Conservation (phyloP, 2,329 filamentous ascomycete genomes). For the Alternaria hordeiaustralica region DNA sequence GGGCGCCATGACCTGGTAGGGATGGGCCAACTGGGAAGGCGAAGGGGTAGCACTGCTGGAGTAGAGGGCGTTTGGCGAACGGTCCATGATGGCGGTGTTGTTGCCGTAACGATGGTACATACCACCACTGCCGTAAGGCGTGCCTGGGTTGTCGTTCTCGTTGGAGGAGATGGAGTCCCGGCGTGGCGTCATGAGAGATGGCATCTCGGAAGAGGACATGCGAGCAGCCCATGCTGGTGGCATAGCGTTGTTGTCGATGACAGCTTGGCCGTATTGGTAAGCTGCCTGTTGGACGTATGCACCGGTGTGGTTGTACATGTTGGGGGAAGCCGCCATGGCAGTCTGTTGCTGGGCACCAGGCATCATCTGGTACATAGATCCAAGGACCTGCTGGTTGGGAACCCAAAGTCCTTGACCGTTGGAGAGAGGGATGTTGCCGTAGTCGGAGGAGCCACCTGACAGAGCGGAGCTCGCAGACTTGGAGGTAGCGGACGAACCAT, state of each 20-base stretch:
- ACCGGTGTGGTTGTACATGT: conserved; percentile 55
- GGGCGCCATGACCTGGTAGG: conserved; percentile 52
- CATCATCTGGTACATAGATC: conserved; percentile 45
- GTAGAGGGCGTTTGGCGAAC: conserved; percentile 57
- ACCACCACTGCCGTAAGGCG: conserved; percentile 53
- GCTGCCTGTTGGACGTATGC: conserved; percentile 53
- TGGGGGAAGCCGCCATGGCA: conserved; percentile 43
- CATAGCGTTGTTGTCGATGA: conserved; percentile 55
- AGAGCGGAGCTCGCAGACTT: conserved; percentile 43
- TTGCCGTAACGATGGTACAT: conserved; percentile 52
- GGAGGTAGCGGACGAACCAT: conserved; percentile 38
- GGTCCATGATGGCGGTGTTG: conserved; percentile 56
- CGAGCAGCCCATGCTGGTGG: conserved; percentile 55
- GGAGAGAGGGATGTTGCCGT: conserved; percentile 39
- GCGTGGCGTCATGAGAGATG: conserved; percentile 59
- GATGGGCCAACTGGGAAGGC: conserved; percentile 55
- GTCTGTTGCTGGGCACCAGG: conserved; percentile 40
- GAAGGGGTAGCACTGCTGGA: conserved; percentile 58
- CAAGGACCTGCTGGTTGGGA: conserved; percentile 45
- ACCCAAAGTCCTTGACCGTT: conserved; percentile 50
- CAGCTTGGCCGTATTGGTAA: conserved; percentile 54
- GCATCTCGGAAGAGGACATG: conserved; percentile 56
- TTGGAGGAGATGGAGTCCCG: conserved; percentile 61
- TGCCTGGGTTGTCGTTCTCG: conserved; percentile 60
- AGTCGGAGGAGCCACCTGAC: conserved; percentile 44